Conservation (phyloP, 257 asterid genomes). For the Solanum chiquidenum region DNA sequence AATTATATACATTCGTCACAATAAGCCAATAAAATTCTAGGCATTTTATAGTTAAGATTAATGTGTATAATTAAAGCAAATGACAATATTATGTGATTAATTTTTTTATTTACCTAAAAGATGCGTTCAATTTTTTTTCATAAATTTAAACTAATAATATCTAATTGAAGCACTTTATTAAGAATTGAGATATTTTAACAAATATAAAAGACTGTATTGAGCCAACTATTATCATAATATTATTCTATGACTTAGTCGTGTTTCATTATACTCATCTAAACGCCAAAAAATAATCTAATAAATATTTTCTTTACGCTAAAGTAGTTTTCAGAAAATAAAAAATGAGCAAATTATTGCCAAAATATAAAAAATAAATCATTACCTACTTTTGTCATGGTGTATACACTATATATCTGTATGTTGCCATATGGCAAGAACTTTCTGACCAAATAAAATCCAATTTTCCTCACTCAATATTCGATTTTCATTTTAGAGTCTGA, state of each 20-base stretch:
- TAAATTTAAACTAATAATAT: too few relatives aligned
- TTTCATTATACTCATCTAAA: background rate
- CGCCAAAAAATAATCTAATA: background rate
- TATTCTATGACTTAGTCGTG: background rate
- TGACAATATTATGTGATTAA: too few relatives aligned
- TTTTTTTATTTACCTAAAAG: background rate
- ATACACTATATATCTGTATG: background rate
- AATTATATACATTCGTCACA: too few relatives aligned
- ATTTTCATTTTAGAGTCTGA: background rate
- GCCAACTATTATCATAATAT: background rate
- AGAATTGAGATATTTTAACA: too few relatives aligned
- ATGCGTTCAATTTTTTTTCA: background rate
- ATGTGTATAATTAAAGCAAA: accelerated
- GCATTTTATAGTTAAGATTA: too few relatives aligned
- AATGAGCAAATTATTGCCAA: background rate
- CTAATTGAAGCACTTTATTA: background rate
- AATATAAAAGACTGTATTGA: background rate
- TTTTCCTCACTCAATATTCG: accelerated
- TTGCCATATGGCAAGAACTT: background rate
- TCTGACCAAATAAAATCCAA: background rate
- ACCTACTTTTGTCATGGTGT: background rate
- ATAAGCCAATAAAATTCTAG: too few relatives aligned
- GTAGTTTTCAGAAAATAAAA: background rate
- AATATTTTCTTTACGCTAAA: background rate
- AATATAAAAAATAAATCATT: background rate